phyloP scores from a whole-genome alignment of 805 yeast species.

The Ogataea naganishii region DNA sequence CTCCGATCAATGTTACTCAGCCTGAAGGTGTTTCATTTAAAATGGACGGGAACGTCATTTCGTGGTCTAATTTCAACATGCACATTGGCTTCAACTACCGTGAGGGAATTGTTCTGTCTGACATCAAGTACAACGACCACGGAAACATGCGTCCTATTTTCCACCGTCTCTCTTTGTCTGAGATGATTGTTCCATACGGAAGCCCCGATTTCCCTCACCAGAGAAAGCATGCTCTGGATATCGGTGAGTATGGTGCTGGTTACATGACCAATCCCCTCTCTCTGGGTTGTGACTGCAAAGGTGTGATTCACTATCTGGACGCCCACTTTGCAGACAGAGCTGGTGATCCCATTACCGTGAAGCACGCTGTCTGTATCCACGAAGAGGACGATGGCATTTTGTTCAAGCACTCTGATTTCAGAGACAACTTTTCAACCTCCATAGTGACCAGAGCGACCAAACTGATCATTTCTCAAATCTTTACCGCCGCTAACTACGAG shows the following conservation, averaged over 20 bases:
- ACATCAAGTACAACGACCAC: slow-evolving; percentile 66
- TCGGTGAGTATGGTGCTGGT: slow-evolving; percentile 87
- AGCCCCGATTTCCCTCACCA: slow-evolving; percentile 74
- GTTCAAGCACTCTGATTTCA: slow-evolving; percentile 76
- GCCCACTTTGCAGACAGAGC: slow-evolving; percentile 62
- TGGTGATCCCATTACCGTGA: slow-evolving; percentile 64
- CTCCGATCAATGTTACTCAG: slow-evolving; percentile 64
- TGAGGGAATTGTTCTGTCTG: slow-evolving; percentile 75
- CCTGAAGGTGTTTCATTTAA: slow-evolving; percentile 79
- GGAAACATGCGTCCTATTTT: slow-evolving; percentile 66
- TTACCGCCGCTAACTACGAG: slow-evolving; percentile 83
- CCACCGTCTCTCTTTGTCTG: slow-evolving; percentile 70
- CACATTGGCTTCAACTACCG: slow-evolving; percentile 81
- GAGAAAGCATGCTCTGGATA: slow-evolving; percentile 79
- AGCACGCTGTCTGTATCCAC: slow-evolving; percentile 76
- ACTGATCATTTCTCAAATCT: slow-evolving; percentile 68
- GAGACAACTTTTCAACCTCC: slow-evolving; percentile 70
- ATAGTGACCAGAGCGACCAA: slow-evolving; percentile 69
- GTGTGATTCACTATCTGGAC: slow-evolving; percentile 75
- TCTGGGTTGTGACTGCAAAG: slow-evolving; percentile 80
- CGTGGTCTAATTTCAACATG: slow-evolving; percentile 71
- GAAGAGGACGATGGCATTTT: slow-evolving; percentile 80
- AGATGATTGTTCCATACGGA: slow-evolving; percentile 84
- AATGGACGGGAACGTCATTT: slow-evolving; percentile 59
- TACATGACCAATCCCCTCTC: slow-evolving; percentile 73